Conservation (phyloP, 2,329 filamentous ascomycete species). For the Paecilomyces sp. region DNA sequence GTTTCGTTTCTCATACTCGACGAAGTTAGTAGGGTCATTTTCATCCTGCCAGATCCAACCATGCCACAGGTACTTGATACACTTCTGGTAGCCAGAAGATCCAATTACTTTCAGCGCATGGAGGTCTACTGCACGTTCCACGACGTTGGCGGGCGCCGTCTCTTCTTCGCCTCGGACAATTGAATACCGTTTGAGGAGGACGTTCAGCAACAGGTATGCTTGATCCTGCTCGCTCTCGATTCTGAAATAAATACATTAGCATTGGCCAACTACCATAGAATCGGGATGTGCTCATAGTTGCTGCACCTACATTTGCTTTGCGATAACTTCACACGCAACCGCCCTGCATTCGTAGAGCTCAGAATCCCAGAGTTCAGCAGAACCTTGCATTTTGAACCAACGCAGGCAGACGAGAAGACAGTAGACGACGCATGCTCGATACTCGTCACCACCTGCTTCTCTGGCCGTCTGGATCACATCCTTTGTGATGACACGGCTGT, state of each 20-base stretch:
- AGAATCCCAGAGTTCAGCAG: slow-evolving; percentile 84
- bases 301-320: slow-evolving; percentile 57
- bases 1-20: slow-evolving; percentile 77
- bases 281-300: background rate
- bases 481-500: slow-evolving; percentile 76
- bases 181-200: slow-evolving; percentile 84
- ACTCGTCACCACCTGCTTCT: slow-evolving; percentile 69
- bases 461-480: slow-evolving; percentile 74
- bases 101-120: slow-evolving; percentile 86
- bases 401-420: slow-evolving; percentile 67
- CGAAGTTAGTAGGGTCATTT: slow-evolving; percentile 78
- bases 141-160: slow-evolving; percentile 73
- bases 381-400: slow-evolving; percentile 74
- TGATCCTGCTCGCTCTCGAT: slow-evolving; percentile 82
- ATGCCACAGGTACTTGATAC: slow-evolving; percentile 84
- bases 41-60: slow-evolving; percentile 98
- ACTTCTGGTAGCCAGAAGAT: slow-evolving; percentile 92
- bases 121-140: slow-evolving; percentile 88
- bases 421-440: slow-evolving; percentile 75
- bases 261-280: background rate
- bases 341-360: slow-evolving; percentile 74
- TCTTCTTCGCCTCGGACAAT: slow-evolving; percentile 65
- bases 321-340: slow-evolving; percentile 80
- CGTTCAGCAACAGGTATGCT: slow-evolving; percentile 68
- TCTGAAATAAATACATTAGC: slow-evolving; percentile 32